These are phyloP conservation scores for Ustilago cynodontis DNA, from an alignment of 1,284 basidiomycete genomes.

Conservation along the genomic window DNA sequence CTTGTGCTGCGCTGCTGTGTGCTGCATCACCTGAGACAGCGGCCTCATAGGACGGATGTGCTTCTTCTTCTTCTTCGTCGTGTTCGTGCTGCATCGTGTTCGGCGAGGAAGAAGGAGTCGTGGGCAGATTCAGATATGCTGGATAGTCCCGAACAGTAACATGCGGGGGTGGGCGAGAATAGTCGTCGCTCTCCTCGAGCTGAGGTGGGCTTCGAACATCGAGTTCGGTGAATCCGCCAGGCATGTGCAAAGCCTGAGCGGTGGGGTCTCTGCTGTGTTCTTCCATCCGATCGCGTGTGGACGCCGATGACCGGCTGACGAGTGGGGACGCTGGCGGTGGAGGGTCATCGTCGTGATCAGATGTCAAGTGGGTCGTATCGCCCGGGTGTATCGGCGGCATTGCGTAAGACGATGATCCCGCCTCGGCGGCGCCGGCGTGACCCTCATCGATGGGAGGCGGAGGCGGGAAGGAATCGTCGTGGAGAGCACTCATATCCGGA, in stretches of 20 bases:
- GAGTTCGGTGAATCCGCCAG: neutral
- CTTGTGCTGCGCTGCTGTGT: neutral
- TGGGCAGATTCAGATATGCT: conserved; percentile 1
- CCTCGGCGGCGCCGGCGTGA: neutral
- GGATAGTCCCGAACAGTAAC: neutral
- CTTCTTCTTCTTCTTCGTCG: conserved; percentile 1
- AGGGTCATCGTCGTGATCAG: conserved; percentile 20
- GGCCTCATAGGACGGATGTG: conserved; percentile 38
- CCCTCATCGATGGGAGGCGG: conserved; percentile 39
- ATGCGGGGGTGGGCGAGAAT: conserved; percentile 7
- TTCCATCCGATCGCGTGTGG: neutral
- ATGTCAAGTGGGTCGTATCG: neutral
- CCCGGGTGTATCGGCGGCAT: neutral
- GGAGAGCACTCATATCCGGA: neutral
- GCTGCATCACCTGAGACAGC: conserved; percentile 18
- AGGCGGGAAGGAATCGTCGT: conserved; percentile 20
- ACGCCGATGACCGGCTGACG: conserved; percentile 7
- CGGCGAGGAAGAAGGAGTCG: conserved; percentile 2
- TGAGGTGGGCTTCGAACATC: neutral
- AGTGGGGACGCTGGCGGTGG: conserved; percentile 30
- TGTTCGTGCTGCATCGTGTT: conserved; percentile 4
- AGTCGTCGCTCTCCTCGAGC: neutral
- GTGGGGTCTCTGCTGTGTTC: neutral
- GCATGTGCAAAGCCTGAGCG: neutral
- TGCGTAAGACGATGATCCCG: conserved; percentile 6